Evolutionary conservation across 352 stramenopile species (phyloP).

Genomic region (Phytophthora lateralis): DNA sequence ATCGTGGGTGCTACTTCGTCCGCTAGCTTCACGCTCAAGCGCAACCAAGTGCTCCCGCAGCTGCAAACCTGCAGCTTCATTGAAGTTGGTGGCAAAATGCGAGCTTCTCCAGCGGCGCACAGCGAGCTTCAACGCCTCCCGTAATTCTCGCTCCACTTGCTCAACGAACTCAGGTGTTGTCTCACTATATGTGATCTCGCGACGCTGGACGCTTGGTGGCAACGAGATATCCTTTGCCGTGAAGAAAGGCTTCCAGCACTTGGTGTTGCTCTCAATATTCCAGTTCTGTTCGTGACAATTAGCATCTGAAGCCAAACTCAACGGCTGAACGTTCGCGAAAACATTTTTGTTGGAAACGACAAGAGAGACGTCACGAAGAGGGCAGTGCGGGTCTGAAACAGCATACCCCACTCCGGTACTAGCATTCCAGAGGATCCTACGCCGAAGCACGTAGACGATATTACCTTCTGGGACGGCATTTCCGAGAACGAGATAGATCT

Average conservation of each 20-base stretch:
- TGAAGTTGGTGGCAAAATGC: conserved; percentile 86
- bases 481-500: conserved; percentile 90
- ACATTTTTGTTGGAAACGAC: conserved; percentile 91
- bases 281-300: conserved; percentile 74
- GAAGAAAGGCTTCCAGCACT: conserved; percentile 90
- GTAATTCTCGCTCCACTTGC: conserved; percentile 80
- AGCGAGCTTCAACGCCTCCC: conserved; percentile 81
- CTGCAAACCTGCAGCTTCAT: conserved; percentile 83
- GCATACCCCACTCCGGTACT: conserved; percentile 81
- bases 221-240: conserved; percentile 24
- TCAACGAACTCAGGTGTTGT: conserved; percentile 63
- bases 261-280: conserved; percentile 78
- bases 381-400: conserved; percentile 78
- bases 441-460: conserved; percentile 87
- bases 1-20: conserved; percentile 7
- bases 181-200: conserved; percentile 60
- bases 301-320: conserved; percentile 16
- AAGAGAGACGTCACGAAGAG: conserved; percentile 84
- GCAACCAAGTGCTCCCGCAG: conserved; percentile 71
- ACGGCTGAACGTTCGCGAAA: conserved; percentile 88
- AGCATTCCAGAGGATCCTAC: conserved; percentile 88
- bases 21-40: conserved; percentile 57
- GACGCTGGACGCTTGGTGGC: conserved; percentile 49
- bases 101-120: conserved; percentile 91
- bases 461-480: conserved; percentile 82